A percentile compares a stretch with the other conserved stretches of the same genome.
phyloP scores from a whole-genome alignment of 2,329 filamentous ascomycete genomes.

The Albophoma yamanashiensis region DNA sequence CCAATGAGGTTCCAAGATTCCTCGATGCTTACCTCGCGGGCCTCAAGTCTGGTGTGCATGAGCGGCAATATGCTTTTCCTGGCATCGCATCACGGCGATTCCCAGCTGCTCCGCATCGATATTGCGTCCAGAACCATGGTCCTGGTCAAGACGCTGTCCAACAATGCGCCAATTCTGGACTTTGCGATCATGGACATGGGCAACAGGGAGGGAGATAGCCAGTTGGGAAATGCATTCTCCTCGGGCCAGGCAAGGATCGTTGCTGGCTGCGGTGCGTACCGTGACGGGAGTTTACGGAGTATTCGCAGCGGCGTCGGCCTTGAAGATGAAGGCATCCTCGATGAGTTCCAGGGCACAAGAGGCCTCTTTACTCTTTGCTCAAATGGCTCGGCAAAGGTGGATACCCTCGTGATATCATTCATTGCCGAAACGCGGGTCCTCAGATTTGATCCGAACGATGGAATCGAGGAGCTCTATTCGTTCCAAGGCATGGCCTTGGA shows the following conservation, averaged over 20 bases:
- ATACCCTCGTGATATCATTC: constrained; percentile 72
- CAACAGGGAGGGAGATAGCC: constrained; percentile 65
- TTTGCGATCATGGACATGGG: constrained; percentile 96
- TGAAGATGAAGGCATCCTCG: constrained; percentile 74
- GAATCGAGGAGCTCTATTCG: constrained; percentile 75
- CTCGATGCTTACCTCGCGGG: constrained; percentile 50
- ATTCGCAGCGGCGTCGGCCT: constrained; percentile 90
- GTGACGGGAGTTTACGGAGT: constrained; percentile 79
- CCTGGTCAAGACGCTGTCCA: constrained; percentile 57
- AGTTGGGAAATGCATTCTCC: constrained; percentile 76
- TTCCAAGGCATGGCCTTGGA: constrained; percentile 62
- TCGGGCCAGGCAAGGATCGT: constrained; percentile 92
- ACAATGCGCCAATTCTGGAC: constrained; percentile 86
- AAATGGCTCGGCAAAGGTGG: constrained; percentile 35
- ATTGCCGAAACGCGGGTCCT: constrained; percentile 79
- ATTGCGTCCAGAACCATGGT: constrained; percentile 36
- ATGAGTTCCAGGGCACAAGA: constrained; percentile 64
- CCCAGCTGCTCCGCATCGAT: constrained; percentile 62
- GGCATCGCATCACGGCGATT: constrained; percentile 87
- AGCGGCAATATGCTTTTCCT: constrained; percentile 67
- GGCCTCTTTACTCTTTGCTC: constrained; percentile 61
- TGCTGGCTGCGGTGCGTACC: constrained; percentile 81
- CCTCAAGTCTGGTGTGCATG: constrained; percentile 70
- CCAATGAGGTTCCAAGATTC: constrained; percentile 18
- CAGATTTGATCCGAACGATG: constrained; percentile 59